Evolutionary conservation across 495 filamentous ascomycete species (phyloP), one percentile per base, ranked within the genome.

Genomic region (Usnea hakonensis): DNA sequence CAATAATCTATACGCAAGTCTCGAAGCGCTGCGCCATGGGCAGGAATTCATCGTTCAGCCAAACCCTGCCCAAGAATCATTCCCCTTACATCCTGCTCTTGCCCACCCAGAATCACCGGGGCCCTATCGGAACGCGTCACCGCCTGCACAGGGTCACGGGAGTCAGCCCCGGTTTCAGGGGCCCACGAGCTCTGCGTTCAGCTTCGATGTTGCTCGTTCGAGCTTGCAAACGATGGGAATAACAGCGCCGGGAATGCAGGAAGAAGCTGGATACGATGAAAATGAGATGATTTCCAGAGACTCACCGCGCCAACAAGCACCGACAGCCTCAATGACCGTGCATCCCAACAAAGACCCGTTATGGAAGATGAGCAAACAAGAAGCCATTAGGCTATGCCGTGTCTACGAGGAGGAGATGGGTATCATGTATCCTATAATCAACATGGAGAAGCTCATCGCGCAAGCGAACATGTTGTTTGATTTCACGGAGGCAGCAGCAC

Each of bases 161-260:
- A 76, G 73, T 70, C 86, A 87, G 58, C 83, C 85, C 28, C 83
- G 81, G 13, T 95, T 93, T 65, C 88, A 88, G 56, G 91, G 91
- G 0, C 91, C 91, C 3, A 95, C 90, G 0, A 93, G 90, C 75
- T 88, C 86, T 11, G 84, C 86, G 9, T 96, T 91, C 76, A 91
- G 86, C 65, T 84, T 96, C 61, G 87, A 91, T 65, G 88, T 95
- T 6, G 91, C 91, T 28, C 90, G 89, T 70, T 89, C 85, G 43
- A 95, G 90, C 21, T 74, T 96, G 28, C 88, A 93, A 65, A 90
- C 84, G 61, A 95, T 96, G 90, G 91, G 91, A 2, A 91, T 95
- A 62, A 83, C 85, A 9, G 78, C 76, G 1, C 67, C 74, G 0
- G 69, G 65, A 28, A 67, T 75, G 5, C 69, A 71, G 14, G 72